Evolutionary conservation across 2,329 filamentous ascomycete species (phyloP), one percentile per base, ranked within the genome.

Genomic region (Venturia aucupariae): DNA sequence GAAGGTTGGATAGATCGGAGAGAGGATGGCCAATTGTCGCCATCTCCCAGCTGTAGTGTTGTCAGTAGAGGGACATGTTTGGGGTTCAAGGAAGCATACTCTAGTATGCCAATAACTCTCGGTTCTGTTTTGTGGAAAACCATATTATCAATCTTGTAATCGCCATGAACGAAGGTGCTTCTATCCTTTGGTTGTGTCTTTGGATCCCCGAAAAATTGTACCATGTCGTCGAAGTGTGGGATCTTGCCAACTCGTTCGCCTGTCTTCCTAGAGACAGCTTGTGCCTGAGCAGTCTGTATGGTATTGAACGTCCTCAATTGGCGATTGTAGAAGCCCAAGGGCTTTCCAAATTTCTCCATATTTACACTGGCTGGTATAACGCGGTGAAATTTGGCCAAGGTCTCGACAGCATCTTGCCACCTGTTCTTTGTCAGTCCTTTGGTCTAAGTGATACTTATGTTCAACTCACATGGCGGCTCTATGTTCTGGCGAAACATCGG

Each of bases 1-100:
- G 75, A 22, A 97, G 80, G 76, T 97, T 97, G 75, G 87, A 87
- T 48, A 97, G 80, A 74, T 99, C 94, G 6, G 90, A 93, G 27
- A 97, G 83, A 0, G 94, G 94, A 75, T 99, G 93, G n/a, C 94
- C 94, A 64, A 97, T 87, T 0, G 94, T 97, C 42, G 91, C 92
- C 91, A 99, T 96, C 79, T 97, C 94, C 93, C 93, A 97, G 78
- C 71, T 72, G 65, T 6, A n/a, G n/a, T n/a, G n/a, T n/a, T n/a
- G n/a, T n/a, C n/a, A n/a, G n/a, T n/a, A n/a, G n/a, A n/a, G n/a
- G n/a, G n/a, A n/a, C n/a, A n/a, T n/a, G n/a, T n/a, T n/a, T n/a
- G n/a, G n/a, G n/a, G n/a, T n/a, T n/a, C n/a, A n/a, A n/a, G n/a
- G n/a, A n/a, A n/a, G 77, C 83, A 73, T 75, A 89, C 84, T 99